Percentiles rank a stretch among this genome's conserved stretches.
These are phyloP conservation scores for Tremellales sp. DNA, from an alignment of 1,284 basidiomycete species.

Conservation along the genomic window DNA sequence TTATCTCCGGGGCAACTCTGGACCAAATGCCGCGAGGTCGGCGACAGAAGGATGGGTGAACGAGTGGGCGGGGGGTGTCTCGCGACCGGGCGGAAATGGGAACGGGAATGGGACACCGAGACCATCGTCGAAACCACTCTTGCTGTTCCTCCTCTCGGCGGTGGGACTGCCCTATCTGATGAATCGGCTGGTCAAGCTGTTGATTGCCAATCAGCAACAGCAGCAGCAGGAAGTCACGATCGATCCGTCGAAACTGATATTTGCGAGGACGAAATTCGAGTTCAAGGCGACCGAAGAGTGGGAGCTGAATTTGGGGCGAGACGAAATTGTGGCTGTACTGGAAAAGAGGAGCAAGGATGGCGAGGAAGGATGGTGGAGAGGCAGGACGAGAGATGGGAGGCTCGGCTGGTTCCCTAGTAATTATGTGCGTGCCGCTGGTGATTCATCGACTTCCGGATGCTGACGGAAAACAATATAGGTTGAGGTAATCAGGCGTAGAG, in stretches of 20 bases:
- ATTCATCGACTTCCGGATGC: neutral
- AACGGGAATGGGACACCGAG: conserved; percentile 51
- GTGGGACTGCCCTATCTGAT: conserved; percentile 92
- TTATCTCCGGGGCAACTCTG: conserved; percentile 55
- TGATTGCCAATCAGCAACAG: conserved; percentile 61
- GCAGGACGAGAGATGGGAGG: conserved; percentile 85
- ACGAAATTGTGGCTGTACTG: conserved; percentile 93
- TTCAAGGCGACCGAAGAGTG: conserved; percentile 70
- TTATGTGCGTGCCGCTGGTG: conserved; percentile 64
- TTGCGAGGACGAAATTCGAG: conserved; percentile 79
- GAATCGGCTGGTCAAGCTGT: conserved; percentile 78
- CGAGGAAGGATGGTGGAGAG: conserved; percentile 93
- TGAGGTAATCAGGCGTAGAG: too few relatives aligned
- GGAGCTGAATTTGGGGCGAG: conserved; percentile 78
- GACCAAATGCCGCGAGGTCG: conserved; percentile 44
- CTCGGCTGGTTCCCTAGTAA: conserved; percentile 96
- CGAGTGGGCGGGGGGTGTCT: conserved; percentile 38
- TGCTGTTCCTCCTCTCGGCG: conserved; percentile 93
- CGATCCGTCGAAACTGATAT: conserved; percentile 64
- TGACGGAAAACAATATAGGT: too few relatives aligned
- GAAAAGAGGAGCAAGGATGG: conserved; percentile 67
- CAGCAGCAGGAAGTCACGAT: conserved; percentile 38
- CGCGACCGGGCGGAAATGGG: conserved; percentile 8
- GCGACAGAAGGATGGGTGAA: conserved; percentile 44
- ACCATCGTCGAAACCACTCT: conserved; percentile 81